A percentile compares a stretch with the other conserved stretches of the same genome.
phyloP scores from a whole-genome alignment of 2,329 filamentous ascomycete genomes.

The Fusarium sp. region DNA sequence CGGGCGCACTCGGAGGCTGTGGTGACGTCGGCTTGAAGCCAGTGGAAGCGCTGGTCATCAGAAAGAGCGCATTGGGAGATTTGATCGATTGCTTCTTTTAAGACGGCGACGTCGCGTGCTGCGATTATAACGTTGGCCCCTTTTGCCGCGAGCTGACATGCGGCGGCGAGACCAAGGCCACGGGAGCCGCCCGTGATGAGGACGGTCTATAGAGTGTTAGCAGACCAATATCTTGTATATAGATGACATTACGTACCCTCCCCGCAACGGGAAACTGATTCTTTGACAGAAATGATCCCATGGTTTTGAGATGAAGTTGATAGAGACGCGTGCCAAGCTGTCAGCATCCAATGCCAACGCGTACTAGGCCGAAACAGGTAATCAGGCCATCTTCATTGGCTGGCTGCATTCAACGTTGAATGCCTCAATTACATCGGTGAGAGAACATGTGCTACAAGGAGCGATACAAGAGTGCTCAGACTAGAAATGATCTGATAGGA shows the following conservation, averaged over 20 bases:
- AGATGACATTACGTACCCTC: not conserved
- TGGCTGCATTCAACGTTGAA: not conserved
- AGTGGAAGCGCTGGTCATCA: conserved; percentile 21
- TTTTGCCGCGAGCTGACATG: conserved; percentile 24
- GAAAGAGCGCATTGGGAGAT: conserved; percentile 12
- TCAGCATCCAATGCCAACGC: conserved; percentile 14
- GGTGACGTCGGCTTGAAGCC: conserved; percentile 17
- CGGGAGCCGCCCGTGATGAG: conserved; percentile 32
- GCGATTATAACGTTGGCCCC: conserved; percentile 25
- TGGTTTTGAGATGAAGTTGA: conserved; percentile 1
- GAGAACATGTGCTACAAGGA: not conserved
- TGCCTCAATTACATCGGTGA: not conserved
- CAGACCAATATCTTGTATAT: rapidly evolving
- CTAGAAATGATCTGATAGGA: not conserved
- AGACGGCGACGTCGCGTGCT: not conserved
- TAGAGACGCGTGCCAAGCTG: conserved; percentile 1
- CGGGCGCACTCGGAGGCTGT: conserved; percentile 18
- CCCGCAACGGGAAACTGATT: conserved; percentile 22
- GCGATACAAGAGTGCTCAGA: not conserved
- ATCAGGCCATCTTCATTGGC: not conserved
- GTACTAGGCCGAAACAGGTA: not conserved
- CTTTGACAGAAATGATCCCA: conserved; percentile 14
- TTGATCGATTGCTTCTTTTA: conserved; percentile 18
- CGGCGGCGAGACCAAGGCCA: conserved; percentile 24
- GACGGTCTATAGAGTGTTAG: conserved; percentile 16